Percentiles rank a stretch among this genome's conserved stretches.
Conservation (phyloP, 2,329 filamentous ascomycete genomes). For the Fusarium sp. region DNA sequence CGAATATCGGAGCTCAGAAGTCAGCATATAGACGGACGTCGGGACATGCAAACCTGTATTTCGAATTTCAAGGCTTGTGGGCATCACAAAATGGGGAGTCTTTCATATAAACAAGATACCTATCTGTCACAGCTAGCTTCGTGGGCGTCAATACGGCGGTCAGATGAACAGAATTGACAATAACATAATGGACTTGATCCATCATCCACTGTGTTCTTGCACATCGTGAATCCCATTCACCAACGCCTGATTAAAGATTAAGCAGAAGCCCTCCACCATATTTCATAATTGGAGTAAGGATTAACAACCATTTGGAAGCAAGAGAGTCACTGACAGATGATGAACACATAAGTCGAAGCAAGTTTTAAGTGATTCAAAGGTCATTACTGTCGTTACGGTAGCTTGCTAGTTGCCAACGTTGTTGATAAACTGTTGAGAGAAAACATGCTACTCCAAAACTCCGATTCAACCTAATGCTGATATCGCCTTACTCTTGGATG, state of each 20-base stretch:
- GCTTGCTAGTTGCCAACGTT: conserved; percentile 3
- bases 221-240: background rate
- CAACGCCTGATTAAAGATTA: background rate
- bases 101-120: background rate
- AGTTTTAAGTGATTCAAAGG: background rate
- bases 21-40: background rate
- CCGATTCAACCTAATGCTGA: conserved; percentile 25
- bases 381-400: conserved; percentile 25
- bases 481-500: conserved; percentile 19
- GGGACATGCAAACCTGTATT: background rate
- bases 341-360: background rate
- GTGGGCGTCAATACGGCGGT: background rate
- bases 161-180: background rate
- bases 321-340: background rate
- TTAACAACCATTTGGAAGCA: background rate
- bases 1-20: background rate
- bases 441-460: conserved; percentile 32
- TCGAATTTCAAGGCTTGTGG: background rate
- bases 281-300: background rate
- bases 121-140: background rate
- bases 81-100: background rate
- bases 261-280: background rate
- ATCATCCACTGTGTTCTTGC: background rate
- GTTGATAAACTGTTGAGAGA: conserved; percentile 3
- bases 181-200: background rate